Evolutionary conservation across 345 rosid genomes (phyloP), one percentile per base, ranked within the genome.

Genomic region (Raphanus raphanistrum): DNA sequence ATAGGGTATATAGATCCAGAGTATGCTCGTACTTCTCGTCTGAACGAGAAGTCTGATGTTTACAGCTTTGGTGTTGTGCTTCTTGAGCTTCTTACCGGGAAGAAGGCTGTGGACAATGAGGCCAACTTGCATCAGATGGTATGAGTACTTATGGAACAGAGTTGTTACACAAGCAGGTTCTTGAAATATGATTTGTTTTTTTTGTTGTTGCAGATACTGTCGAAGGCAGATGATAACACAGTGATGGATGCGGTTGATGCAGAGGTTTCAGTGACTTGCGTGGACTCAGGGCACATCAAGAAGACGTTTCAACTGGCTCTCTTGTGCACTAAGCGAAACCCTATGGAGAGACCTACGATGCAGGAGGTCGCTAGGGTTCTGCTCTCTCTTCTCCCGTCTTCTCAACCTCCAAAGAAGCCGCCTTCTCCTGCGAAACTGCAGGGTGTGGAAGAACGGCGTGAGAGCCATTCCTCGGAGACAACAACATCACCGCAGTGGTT

Each of bases 1-100:
- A 90, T 96, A 8, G 99, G 99, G 67, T 96, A 96, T 68, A 96
- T 96, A 6, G 99, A 96, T 29, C 99, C 99, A 0, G 99, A 91
- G 81, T 96, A 96, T 85, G 99, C 99, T 5, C 85, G 92, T 9
- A 96, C 97, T 4, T 91, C 97, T 0, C 87, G 93, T 32, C 84
- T 93, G 32, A 96, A 84, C 35, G 99, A 96, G 71, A 96, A 91
- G 59, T 96, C 99, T 3, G 99, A 96, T 86, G 86, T 96, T 16
- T 96, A 96, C 72, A 96, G 99, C 85, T 96, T 96, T 8, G 99
- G 99, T 8, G 72, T 96, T 63, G 99, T 96, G 43, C 93, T 96
- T 45, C 87, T 96, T 32, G 99, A 96, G 88, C 91, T 96, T 76
- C 81, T 93, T 54, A 96, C 99, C 0, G 99, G 99, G 45, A 96